phyloP scores from a whole-genome alignment of 2,329 filamentous ascomycete genomes.

The Aureobasidium subglaciale region DNA sequence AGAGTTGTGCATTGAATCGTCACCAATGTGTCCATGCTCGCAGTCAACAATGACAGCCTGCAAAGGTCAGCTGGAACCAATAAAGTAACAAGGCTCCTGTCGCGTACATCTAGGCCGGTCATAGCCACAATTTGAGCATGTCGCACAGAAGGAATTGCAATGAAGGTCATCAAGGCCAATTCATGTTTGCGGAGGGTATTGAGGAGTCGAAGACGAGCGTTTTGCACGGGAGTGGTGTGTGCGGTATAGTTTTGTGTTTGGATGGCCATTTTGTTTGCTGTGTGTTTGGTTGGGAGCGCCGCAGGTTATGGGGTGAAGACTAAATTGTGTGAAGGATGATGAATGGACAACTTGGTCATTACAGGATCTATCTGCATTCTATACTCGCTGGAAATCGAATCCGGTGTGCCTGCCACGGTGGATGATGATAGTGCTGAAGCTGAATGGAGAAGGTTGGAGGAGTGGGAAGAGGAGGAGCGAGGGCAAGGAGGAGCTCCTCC shows the following conservation, averaged over 20 bases:
- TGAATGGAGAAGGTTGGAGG: not conserved
- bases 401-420: not conserved
- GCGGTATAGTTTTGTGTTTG: not conserved
- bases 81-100: too few species aligned
- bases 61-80: not conserved
- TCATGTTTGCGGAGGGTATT: constrained; percentile 36
- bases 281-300: not conserved
- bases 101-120: constrained; percentile 52
- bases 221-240: constrained; percentile 18
- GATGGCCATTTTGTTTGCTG: not conserved
- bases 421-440: not conserved
- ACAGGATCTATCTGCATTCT: not conserved
- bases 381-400: not conserved
- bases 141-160: constrained; percentile 42
- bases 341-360: not conserved
- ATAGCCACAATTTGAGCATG: constrained; percentile 51
- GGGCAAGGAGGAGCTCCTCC: not conserved
- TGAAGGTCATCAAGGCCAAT: constrained; percentile 43
- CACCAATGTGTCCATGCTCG: constrained; percentile 50
- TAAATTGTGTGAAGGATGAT: not conserved
- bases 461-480: not conserved
- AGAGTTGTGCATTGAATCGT: constrained; percentile 47
- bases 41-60: constrained; percentile 51
- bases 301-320: not conserved
- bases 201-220: constrained; percentile 38